Evolutionary conservation across 78 protist species (phyloP), one percentile per base, ranked within the genome.

Genomic region (Trichosphaerium sp.): DNA sequence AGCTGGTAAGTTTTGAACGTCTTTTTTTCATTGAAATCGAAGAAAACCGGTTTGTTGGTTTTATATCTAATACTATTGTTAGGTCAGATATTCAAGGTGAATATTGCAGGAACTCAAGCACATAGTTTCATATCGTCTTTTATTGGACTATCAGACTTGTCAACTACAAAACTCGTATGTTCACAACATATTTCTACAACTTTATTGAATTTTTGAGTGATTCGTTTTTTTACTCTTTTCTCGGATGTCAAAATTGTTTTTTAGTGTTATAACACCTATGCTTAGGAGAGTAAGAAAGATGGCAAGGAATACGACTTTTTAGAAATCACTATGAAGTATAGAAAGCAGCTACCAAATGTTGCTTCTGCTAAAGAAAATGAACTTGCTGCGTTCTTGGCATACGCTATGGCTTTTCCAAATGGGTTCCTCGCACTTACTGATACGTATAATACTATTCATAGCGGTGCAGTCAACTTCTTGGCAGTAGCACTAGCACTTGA

Each of bases 321-420:
- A 12, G 73, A 65, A 10, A 15, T 74, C 32, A 78, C 75, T 5
- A 23, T 28, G 31, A 25, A 68, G 29, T 55, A 23, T 23, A 18
- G 76, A 11, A 23, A 52, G 4, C 74, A 71, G 44, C 28, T 68
- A 4, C 83, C 72, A 1, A 64, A 34, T n/a, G 10, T 5, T 37
- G 64, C 52, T 0, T 38, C 23, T 10, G 79, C 93, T 26, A 62
- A 75, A 48, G 52, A 67, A 0, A 74, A 85, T 4, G 97, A 93
- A 68, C 82, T 93, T 14, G 92, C 85, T 0, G 97, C 97, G 1
- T 93, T 93, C 54, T 35, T 51, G n/a, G 86, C 90, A n/a, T 93
- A 87, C 67, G 97, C 94, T 32, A 23, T 76, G 28, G 58, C 97
- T 7, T 93, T 89, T 57, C 97, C 97, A 14, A 51, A 25, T 47